These are phyloP conservation scores for Rhizopus delemar DNA, from an alignment of 371 early-diverging fungal species.

Conservation along the genomic window DNA sequence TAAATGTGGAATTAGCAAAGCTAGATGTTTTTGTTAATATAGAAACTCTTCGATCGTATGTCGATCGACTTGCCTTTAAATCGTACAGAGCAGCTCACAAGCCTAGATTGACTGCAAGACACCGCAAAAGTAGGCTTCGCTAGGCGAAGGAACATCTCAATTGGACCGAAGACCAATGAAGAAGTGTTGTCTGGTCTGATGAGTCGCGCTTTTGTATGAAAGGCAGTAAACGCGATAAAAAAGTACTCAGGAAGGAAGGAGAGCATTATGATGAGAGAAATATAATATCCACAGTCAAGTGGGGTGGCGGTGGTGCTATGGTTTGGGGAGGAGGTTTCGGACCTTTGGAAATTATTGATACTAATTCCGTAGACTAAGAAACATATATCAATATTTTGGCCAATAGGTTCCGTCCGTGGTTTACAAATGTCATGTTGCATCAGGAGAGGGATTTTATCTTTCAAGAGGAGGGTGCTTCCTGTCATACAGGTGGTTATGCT, in stretches of 20 bases:
- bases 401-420: too few species aligned
- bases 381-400: not conserved
- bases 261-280: not conserved
- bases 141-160: not conserved
- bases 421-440: too few species aligned
- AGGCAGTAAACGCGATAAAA: not conserved
- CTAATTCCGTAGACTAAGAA: not conserved
- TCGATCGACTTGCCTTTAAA: not conserved
- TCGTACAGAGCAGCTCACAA: not conserved
- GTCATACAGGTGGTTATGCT: too few species aligned
- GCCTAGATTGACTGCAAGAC: not conserved
- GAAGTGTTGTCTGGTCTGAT: slow-evolving; percentile 1
- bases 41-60: not conserved
- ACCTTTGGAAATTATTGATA: not conserved
- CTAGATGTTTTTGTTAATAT: not conserved
- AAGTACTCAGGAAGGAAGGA: not conserved
- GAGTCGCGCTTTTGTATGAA: not conserved
- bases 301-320: not conserved
- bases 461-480: too few species aligned
- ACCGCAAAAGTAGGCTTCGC: not conserved
- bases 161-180: not conserved
- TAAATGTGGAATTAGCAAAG: not conserved
- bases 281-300: not conserved
- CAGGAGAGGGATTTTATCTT: too few species aligned
- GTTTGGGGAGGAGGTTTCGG: not conserved